phyloP scores from a whole-genome alignment of 78 protist genomes.

The Creolimax fragrantissima region DNA sequence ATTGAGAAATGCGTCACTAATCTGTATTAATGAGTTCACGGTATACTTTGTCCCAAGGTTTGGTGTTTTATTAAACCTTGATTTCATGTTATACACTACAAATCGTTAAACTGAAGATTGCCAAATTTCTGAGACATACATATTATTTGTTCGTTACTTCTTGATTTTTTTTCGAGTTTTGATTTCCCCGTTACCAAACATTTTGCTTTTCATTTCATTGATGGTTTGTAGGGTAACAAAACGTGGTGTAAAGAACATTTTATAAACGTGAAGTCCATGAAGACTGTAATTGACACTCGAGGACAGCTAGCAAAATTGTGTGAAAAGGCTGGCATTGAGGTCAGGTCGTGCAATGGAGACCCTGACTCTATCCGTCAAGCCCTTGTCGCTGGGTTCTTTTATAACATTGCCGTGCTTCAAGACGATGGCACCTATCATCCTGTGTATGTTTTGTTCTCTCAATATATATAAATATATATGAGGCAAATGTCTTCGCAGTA shows the following conservation, averaged over 20 bases:
- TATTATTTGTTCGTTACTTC: neutral
- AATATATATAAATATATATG: no score
- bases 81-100: neutral
- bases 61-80: neutral
- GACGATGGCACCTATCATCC: neutral
- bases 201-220: neutral
- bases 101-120: neutral
- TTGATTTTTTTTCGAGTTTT: neutral
- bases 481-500: neutral
- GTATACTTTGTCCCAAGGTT: neutral
- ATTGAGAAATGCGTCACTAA: neutral
- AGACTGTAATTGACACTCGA: slow-evolving; percentile 80
- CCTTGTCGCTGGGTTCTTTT: slow-evolving; percentile 80
- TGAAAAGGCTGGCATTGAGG: slow-evolving; percentile 72
- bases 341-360: neutral
- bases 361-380: slow-evolving; percentile 54
- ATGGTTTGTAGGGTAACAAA: neutral
- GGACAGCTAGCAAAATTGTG: slow-evolving; percentile 74
- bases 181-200: neutral
- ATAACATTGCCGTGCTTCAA: slow-evolving; percentile 46
- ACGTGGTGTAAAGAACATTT: slow-evolving; percentile 8
- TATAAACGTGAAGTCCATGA: slow-evolving; percentile 51
- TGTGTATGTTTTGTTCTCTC: neutral
- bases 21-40: neutral
- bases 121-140: neutral